Percentiles rank a stretch among this genome's conserved stretches.
Conservation (phyloP, 345 rosid species). For the Populus davidiana region DNA sequence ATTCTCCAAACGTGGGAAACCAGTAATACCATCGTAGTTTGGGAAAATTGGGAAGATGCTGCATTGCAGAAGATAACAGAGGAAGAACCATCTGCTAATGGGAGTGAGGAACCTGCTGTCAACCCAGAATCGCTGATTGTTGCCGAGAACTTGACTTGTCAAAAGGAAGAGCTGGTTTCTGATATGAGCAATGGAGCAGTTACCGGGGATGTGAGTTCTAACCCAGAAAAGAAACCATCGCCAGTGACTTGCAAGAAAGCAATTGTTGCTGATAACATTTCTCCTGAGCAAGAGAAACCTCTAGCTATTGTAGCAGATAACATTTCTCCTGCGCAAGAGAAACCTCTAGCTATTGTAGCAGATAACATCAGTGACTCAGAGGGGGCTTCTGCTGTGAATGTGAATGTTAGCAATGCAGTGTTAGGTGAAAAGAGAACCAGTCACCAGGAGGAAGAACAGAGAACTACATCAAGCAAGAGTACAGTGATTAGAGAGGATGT, state of each 20-base stretch:
- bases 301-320: constrained; percentile 10
- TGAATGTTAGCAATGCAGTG: constrained; percentile 16
- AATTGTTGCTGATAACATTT: constrained; percentile 8
- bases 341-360: constrained; percentile 26
- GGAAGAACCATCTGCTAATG: constrained; percentile 34
- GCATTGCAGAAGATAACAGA: constrained; percentile 52
- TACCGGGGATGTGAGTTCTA: not conserved
- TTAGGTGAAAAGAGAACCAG: constrained; percentile 17
- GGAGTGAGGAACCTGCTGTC: constrained; percentile 15
- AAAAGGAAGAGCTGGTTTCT: constrained; percentile 23
- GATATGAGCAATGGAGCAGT: constrained; percentile 2
- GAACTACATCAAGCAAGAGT: constrained; percentile 9
- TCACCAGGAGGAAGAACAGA: constrained; percentile 16
- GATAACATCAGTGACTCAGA: constrained; percentile 32
- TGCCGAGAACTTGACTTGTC: constrained; percentile 28
- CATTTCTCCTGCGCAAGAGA: constrained; percentile 19
- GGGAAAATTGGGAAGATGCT: constrained; percentile 76
- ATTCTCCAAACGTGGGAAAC: constrained; percentile 53
- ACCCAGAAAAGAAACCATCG: constrained; percentile 9
- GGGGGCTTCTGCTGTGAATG: constrained; percentile 21
- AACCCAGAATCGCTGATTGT: constrained; percentile 21
- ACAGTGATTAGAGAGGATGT: not conserved
- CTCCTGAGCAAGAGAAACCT: constrained; percentile 24
- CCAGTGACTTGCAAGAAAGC: constrained; percentile 15
- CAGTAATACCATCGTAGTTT: constrained; percentile 41